Evolutionary conservation across 371 early-diverging fungal genomes (phyloP).

Genomic region (Mucor sp.): DNA sequence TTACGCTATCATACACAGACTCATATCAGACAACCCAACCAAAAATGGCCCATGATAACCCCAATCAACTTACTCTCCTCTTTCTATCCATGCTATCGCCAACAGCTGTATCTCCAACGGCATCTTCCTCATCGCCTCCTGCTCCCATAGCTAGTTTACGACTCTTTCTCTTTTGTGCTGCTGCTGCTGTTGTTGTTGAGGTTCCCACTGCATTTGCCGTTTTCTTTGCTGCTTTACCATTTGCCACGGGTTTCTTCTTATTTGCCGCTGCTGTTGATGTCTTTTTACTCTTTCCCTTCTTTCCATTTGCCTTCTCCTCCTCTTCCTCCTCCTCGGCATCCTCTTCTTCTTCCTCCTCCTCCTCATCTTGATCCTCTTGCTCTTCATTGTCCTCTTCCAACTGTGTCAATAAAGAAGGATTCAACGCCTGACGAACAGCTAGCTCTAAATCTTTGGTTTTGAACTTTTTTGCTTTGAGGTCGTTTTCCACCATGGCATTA

Average conservation of each 20-base stretch:
- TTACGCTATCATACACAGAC: slow-evolving; percentile 28
- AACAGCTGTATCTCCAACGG: slow-evolving; percentile 21
- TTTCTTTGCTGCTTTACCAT: slow-evolving; percentile 5
- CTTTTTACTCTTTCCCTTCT: slow-evolving; percentile 14
- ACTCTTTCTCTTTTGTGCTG: slow-evolving; percentile 26
- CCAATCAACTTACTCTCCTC: slow-evolving; percentile 30
- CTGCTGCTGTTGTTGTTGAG: background rate
- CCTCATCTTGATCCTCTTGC: slow-evolving; percentile 23
- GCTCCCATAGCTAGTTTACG: slow-evolving; percentile 24
- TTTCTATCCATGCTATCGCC: slow-evolving; percentile 24
- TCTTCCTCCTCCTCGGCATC: background rate
- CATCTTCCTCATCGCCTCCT: slow-evolving; percentile 25
- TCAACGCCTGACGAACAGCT: slow-evolving; percentile 47
- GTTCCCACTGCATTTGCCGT: background rate
- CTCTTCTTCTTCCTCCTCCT: slow-evolving; percentile 26
- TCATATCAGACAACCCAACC: background rate
- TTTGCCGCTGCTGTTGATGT: slow-evolving; percentile 11
- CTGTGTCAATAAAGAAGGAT: slow-evolving; percentile 17
- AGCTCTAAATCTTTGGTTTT: slow-evolving; percentile 35
- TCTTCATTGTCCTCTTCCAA: slow-evolving; percentile 23
- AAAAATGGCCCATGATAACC: background rate
- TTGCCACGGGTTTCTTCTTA: slow-evolving; percentile 21
- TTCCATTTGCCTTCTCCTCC: background rate
- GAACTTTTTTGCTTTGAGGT: slow-evolving; percentile 39
- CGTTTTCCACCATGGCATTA: slow-evolving; percentile 23